phyloP scores from a whole-genome alignment of 2,329 filamentous ascomycete genomes.

The Clonostachys solani region DNA sequence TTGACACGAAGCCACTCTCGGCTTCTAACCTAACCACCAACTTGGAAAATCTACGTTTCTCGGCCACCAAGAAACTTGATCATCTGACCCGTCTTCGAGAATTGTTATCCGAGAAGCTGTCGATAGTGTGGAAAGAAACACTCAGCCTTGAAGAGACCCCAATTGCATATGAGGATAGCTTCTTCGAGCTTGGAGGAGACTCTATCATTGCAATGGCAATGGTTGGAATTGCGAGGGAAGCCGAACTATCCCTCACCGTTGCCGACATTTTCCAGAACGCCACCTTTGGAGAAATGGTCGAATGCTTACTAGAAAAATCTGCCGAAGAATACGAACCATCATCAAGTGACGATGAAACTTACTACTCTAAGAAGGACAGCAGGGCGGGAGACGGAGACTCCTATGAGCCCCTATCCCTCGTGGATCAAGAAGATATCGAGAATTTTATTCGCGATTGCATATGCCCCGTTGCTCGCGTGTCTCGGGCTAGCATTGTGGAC shows the following conservation, averaged over 20 bases:
- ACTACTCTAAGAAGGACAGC: conserved; percentile 2
- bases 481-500: conserved; percentile 8
- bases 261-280: conserved; percentile 39
- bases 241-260: conserved; percentile 34
- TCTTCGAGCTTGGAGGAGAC: conserved; percentile 36
- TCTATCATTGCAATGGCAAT: conserved; percentile 47
- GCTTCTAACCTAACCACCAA: background rate
- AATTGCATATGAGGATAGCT: conserved; percentile 5
- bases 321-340: conserved; percentile 1
- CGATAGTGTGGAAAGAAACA: conserved; percentile 3
- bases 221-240: conserved; percentile 33
- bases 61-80: background rate
- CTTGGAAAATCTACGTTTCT: background rate
- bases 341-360: conserved; percentile 3
- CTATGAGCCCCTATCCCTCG: conserved; percentile 2
- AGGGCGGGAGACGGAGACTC: background rate
- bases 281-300: conserved; percentile 25
- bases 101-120: conserved; percentile 6
- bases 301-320: background rate
- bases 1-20: background rate
- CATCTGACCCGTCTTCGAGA: conserved; percentile 1
- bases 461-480: conserved; percentile 9
- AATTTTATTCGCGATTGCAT: conserved; percentile 4
- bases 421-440: conserved; percentile 1
- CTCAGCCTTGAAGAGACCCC: conserved; percentile 1